Conservation (phyloP, 2,329 filamentous ascomycete species). For the Venturia oleaginea region DNA sequence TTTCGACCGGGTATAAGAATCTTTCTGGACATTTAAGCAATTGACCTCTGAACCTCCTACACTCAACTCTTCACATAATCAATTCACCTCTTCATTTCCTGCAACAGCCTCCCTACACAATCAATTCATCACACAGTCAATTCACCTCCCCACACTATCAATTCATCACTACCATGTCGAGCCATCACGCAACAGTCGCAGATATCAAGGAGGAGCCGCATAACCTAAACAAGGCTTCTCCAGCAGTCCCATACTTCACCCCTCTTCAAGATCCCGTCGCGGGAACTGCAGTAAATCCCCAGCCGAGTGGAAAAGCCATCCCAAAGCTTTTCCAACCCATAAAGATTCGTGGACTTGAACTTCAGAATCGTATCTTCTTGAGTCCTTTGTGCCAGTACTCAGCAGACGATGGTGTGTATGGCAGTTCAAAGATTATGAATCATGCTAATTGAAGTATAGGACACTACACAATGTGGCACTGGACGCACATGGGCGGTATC, state of each 20-base stretch:
- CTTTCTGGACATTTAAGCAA: too few species aligned
- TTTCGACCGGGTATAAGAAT: not conserved
- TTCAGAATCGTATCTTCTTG: constrained; percentile 60
- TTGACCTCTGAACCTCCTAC: not conserved
- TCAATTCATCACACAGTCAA: too few species aligned
- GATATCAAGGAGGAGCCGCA: constrained; percentile 23
- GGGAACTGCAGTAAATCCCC: constrained; percentile 37
- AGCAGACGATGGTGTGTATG: constrained; percentile 42
- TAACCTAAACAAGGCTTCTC: constrained; percentile 33
- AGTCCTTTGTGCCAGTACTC: constrained; percentile 60
- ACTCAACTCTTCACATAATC: too few species aligned
- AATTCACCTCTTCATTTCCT: too few species aligned
- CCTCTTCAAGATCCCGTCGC: constrained; percentile 37
- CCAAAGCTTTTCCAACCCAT: constrained; percentile 53
- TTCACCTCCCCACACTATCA: not conserved
- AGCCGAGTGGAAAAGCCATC: constrained; percentile 41
- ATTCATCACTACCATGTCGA: constrained; percentile 15
- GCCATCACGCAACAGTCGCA: constrained; percentile 23
- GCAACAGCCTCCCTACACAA: too few species aligned
- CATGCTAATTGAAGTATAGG: constrained; percentile 24
- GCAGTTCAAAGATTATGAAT: not conserved
- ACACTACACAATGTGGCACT: constrained; percentile 70
- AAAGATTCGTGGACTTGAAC: constrained; percentile 47
- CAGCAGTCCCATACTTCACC: constrained; percentile 37
- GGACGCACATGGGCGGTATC: constrained; percentile 74